Evolutionary conservation across 2,329 filamentous ascomycete genomes (phyloP).

Genomic region (Claviceps monticola): DNA sequence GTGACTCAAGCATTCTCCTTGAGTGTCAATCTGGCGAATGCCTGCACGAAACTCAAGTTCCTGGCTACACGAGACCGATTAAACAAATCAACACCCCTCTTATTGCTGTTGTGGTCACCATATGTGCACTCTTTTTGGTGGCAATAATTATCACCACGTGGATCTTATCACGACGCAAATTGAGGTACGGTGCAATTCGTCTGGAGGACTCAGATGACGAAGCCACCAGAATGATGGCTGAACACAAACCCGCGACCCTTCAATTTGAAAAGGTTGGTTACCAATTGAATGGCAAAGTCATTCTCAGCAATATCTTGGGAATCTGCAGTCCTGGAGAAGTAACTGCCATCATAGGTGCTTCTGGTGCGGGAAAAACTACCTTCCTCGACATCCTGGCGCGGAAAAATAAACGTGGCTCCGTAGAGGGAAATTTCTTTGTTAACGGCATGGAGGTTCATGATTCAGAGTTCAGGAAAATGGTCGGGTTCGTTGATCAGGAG

Average conservation of each 20-base stretch:
- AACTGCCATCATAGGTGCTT: slow-evolving; percentile 95
- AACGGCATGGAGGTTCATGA: slow-evolving; percentile 86
- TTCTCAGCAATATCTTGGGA: slow-evolving; percentile 67
- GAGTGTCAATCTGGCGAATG: slow-evolving; percentile 81
- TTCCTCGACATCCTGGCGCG: slow-evolving; percentile 91
- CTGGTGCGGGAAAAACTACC: slow-evolving; percentile 91
- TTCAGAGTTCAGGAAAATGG: slow-evolving; percentile 74
- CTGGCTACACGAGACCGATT: slow-evolving; percentile 75
- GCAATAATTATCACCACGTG: slow-evolving; percentile 70
- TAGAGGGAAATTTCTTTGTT: slow-evolving; percentile 73
- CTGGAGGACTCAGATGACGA: slow-evolving; percentile 88
- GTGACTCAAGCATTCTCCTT: slow-evolving; percentile 77
- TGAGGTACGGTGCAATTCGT: slow-evolving; percentile 58
- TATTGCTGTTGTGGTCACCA: slow-evolving; percentile 86
- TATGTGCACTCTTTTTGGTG: slow-evolving; percentile 75
- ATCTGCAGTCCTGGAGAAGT: slow-evolving; percentile 91
- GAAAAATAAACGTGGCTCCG: slow-evolving; percentile 84
- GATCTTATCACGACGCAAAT: slow-evolving; percentile 70
- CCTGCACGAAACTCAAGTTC: slow-evolving; percentile 81
- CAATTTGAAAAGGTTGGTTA: slow-evolving; percentile 86
- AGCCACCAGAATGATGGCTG: slow-evolving; percentile 68
- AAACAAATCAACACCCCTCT: slow-evolving; percentile 95
- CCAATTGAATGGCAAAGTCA: slow-evolving; percentile 72
- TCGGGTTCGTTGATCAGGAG: slow-evolving; percentile 96
- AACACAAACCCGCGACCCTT: slow-evolving; percentile 81